Percentiles rank a stretch among this genome's conserved stretches.
Evolutionary conservation across 2,329 filamentous ascomycete genomes (phyloP).

Genomic region (Dothiorella sarmentorum): DNA sequence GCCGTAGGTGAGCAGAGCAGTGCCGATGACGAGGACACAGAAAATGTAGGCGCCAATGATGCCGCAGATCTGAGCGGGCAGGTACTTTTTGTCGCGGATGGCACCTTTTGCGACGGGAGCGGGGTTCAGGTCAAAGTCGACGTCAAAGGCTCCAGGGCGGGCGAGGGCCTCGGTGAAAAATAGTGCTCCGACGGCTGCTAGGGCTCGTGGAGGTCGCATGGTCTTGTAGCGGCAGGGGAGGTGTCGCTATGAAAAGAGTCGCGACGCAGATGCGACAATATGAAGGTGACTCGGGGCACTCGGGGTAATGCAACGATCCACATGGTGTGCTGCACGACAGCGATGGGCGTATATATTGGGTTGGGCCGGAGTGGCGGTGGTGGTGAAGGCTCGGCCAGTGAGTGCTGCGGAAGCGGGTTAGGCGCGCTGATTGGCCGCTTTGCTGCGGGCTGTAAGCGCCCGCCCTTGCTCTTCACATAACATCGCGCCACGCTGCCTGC

Average conservation of each 20-base stretch:
- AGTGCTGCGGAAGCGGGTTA: neutral
- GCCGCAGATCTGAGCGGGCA: slow-evolving; percentile 79
- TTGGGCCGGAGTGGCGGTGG: neutral
- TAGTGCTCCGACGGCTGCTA: slow-evolving; percentile 6
- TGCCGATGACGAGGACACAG: slow-evolving; percentile 70
- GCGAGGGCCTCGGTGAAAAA: slow-evolving; percentile 1
- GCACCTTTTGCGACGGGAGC: slow-evolving; percentile 30
- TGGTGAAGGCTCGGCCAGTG: slow-evolving; percentile 16
- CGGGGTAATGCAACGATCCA: slow-evolving; percentile 11
- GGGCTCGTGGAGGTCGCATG: slow-evolving; percentile 11
- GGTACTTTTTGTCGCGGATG: slow-evolving; percentile 47
- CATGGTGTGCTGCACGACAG: slow-evolving; percentile 14
- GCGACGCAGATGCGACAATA: slow-evolving; percentile 16
- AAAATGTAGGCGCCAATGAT: slow-evolving; percentile 81
- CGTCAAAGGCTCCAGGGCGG: slow-evolving; percentile 14
- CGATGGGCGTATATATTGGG: slow-evolving; percentile 14
- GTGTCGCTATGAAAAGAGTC: neutral
- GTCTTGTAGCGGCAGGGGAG: slow-evolving; percentile 9
- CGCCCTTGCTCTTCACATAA: slow-evolving; percentile 14
- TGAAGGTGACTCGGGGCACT: neutral
- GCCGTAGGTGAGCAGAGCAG: slow-evolving; percentile 50
- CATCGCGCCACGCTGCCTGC: slow-evolving; percentile 5
- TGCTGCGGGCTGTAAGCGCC: slow-evolving; percentile 14
- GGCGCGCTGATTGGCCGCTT: slow-evolving; percentile 2
- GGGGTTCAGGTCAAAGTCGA: slow-evolving; percentile 28